These are phyloP conservation scores for Knoxdaviesia capensis DNA, from an alignment of 2,329 filamentous ascomycete genomes.

Conservation along the genomic window DNA sequence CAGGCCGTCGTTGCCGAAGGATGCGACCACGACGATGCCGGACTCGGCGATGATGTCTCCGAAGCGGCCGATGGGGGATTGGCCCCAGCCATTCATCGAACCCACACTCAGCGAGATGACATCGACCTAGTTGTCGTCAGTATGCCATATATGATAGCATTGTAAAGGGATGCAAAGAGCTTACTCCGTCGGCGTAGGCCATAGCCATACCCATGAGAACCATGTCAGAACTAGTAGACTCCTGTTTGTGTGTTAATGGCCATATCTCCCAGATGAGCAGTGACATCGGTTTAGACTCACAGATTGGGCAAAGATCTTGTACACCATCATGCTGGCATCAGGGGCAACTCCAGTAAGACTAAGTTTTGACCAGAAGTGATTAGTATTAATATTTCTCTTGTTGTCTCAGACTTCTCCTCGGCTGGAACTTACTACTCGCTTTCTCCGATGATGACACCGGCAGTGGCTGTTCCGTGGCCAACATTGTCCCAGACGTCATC, in stretches of 20 bases:
- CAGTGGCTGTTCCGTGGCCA: conserved; percentile 16
- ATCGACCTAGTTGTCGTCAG: conserved; percentile 9
- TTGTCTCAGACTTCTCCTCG: no score
- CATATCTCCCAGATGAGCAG: no score
- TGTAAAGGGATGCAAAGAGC: no score
- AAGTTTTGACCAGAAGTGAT: conserved; percentile 6
- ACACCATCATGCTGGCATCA: conserved; percentile 7
- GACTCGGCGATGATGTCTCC: conserved; percentile 13
- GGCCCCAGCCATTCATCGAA: conserved; percentile 14
- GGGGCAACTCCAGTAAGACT: conserved; percentile 14
- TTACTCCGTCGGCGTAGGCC: conserved; percentile 12
- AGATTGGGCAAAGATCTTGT: conserved; percentile 19
- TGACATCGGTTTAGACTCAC: conserved; percentile 1
- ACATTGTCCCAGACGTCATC: conserved; percentile 27
- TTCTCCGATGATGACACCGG: conserved; percentile 9
- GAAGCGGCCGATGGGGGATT: conserved; percentile 17
- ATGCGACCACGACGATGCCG: conserved; percentile 22
- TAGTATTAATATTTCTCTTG: no score
- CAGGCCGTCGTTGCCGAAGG: conserved; percentile 14
- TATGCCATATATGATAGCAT: no score
- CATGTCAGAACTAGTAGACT: conserved; percentile 14
- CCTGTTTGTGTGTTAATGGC: conserved; percentile 14
- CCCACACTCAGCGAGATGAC: conserved; percentile 22
- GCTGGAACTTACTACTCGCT: conserved; percentile 13
- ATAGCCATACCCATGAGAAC: conserved; percentile 9